These are phyloP conservation scores for Psilocybe azurescens DNA, from an alignment of 768 basidiomycete genomes.

Conservation along the genomic window DNA sequence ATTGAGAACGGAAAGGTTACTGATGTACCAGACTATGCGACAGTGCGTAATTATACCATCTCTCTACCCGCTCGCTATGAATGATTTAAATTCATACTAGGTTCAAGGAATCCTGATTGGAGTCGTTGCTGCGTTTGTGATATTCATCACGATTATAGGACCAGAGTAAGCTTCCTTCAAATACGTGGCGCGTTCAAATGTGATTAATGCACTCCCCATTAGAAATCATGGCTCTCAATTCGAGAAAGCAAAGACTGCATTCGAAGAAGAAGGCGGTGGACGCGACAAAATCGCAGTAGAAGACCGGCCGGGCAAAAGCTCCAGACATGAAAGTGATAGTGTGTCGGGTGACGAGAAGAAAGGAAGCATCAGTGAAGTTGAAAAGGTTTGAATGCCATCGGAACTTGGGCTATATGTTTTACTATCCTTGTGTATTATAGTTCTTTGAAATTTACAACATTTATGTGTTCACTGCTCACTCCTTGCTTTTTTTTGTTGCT, in stretches of 20 bases:
- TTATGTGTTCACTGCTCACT: too few species aligned
- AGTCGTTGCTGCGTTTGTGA: slow-evolving; percentile 75
- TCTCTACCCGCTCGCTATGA: background rate
- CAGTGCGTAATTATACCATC: slow-evolving; percentile 25
- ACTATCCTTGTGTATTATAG: background rate
- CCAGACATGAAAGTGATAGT: slow-evolving; percentile 13
- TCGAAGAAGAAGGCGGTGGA: slow-evolving; percentile 76
- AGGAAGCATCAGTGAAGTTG: background rate
- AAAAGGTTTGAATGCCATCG: background rate
- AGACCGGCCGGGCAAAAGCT: background rate
- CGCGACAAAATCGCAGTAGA: slow-evolving; percentile 40
- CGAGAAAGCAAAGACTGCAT: slow-evolving; percentile 81
- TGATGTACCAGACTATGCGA: slow-evolving; percentile 69
- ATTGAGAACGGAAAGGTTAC: slow-evolving; percentile 45
- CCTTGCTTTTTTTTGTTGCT: too few species aligned
- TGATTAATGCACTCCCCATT: background rate
- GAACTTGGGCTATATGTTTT: background rate
- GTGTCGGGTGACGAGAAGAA: slow-evolving; percentile 11
- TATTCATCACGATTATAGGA: slow-evolving; percentile 79
- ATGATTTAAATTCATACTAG: slow-evolving; percentile 19
- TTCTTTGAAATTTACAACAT: too few species aligned
- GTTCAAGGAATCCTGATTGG: slow-evolving; percentile 92
- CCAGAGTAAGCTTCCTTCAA: slow-evolving; percentile 55
- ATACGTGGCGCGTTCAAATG: background rate
- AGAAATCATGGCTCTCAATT: slow-evolving; percentile 83